These are phyloP conservation scores for Pythium sukuiense DNA, from an alignment of 352 stramenopile genomes.

Conservation along the genomic window DNA sequence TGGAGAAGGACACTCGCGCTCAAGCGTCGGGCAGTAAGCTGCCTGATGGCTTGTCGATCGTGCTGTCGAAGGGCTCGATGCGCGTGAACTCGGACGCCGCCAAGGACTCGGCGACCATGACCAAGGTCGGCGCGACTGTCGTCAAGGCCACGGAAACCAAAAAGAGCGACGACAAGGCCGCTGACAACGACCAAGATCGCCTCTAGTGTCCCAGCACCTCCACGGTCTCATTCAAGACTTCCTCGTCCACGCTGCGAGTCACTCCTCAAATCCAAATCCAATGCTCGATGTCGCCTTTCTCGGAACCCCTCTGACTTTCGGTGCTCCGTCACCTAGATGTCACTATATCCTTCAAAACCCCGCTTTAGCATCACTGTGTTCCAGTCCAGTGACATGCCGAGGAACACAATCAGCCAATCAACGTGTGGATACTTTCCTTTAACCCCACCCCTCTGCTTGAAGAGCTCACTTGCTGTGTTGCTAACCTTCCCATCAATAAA, in stretches of 20 bases:
- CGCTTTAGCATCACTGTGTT: neutral
- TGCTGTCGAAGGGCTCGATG: constrained; percentile 7
- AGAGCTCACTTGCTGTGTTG: neutral
- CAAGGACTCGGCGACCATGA: constrained; percentile 18
- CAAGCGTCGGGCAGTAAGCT: neutral
- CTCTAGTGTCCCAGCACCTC: neutral
- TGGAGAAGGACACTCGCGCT: neutral
- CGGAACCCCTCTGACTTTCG: neutral
- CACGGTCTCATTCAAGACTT: too few relatives aligned
- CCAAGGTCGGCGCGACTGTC: constrained; percentile 5
- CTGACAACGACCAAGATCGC: neutral
- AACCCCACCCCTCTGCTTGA: neutral
- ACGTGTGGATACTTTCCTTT: neutral
- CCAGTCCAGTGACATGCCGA: neutral
- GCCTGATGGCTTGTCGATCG: constrained; percentile 2
- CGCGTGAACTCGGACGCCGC: constrained; percentile 11
- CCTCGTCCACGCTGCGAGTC: neutral
- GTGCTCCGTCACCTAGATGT: neutral
- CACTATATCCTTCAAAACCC: neutral
- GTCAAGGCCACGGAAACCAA: constrained; percentile 4
- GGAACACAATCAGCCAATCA: neutral
- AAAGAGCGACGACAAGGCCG: neutral
- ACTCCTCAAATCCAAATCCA: neutral
- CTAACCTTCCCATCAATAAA: neutral
- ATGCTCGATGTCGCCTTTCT: neutral